Evolutionary conservation across 2,329 filamentous ascomycete species (phyloP).

Genomic region (Chrysoporthe deuterocubensis): DNA sequence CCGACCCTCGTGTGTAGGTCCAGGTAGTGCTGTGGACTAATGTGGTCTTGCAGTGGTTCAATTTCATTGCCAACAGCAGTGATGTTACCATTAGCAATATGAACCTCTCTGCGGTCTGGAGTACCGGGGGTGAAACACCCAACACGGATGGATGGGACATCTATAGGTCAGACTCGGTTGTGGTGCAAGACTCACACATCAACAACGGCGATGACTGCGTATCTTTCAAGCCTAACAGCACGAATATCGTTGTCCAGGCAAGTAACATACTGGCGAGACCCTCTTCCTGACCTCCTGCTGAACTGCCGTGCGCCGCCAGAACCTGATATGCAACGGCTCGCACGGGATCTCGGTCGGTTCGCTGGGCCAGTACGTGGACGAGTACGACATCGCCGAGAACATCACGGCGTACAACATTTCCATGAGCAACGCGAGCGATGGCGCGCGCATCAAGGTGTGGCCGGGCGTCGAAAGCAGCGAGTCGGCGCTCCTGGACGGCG

Average conservation of each 20-base stretch:
- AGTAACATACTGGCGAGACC: slow-evolving; percentile 47
- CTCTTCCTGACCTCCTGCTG: neutral
- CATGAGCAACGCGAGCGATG: slow-evolving; percentile 54
- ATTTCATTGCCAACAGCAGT: slow-evolving; percentile 56
- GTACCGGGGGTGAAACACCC: slow-evolving; percentile 49
- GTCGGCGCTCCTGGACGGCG: slow-evolving; percentile 19
- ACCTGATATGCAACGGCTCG: slow-evolving; percentile 63
- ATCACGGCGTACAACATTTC: slow-evolving; percentile 55
- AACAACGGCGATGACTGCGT: slow-evolving; percentile 66
- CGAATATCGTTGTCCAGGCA: slow-evolving; percentile 61
- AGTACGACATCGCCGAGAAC: slow-evolving; percentile 63
- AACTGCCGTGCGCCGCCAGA: slow-evolving; percentile 47
- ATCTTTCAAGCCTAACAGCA: slow-evolving; percentile 67
- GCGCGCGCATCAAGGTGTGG: slow-evolving; percentile 65
- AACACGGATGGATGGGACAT: slow-evolving; percentile 51
- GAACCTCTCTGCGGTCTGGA: slow-evolving; percentile 46
- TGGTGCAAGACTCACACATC: slow-evolving; percentile 60
- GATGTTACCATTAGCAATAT: slow-evolving; percentile 58
- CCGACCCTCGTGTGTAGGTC: too few species aligned
- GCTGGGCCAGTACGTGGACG: slow-evolving; percentile 60
- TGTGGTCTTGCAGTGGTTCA: slow-evolving; percentile 48
- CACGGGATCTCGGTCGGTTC: slow-evolving; percentile 66
- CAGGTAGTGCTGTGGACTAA: neutral
- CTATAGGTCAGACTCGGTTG: slow-evolving; percentile 53
- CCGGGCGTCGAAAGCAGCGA: slow-evolving; percentile 41